Evolutionary conservation across 306 rosid genomes (phyloP).

Genomic region (Abrus pulchellus): DNA sequence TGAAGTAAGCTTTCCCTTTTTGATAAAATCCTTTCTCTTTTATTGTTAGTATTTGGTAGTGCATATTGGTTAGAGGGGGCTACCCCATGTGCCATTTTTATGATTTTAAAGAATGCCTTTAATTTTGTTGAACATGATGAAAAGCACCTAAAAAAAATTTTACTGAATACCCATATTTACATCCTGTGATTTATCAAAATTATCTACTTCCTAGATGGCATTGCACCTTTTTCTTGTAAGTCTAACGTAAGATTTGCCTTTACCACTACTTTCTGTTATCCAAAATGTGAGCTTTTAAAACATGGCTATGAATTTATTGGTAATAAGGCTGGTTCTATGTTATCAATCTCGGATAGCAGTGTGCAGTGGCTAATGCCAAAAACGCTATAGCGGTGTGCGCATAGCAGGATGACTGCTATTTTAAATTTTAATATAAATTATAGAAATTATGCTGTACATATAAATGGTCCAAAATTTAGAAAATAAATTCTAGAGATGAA

Average conservation of each 20-base stretch:
- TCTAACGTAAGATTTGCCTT: conserved; percentile 1
- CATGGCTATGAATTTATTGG: conserved; percentile 6
- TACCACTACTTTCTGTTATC: conserved; percentile 7
- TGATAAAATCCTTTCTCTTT: conserved; percentile 11
- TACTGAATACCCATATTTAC: conserved; percentile 16
- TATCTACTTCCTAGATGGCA: conserved; percentile 21
- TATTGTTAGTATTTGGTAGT: not conserved
- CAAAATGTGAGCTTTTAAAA: conserved; percentile 19
- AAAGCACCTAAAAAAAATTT: not conserved
- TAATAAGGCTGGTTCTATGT: not conserved
- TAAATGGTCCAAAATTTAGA: too few relatives aligned
- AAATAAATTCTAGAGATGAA: too few relatives aligned
- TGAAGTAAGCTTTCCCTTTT: conserved; percentile 65
- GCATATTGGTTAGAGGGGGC: conserved; percentile 39
- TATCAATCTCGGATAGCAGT: too few relatives aligned
- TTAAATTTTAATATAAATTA: too few relatives aligned
- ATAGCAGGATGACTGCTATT: too few relatives aligned
- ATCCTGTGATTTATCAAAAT: conserved; percentile 20
- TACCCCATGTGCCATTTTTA: not conserved
- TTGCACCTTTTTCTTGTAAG: conserved; percentile 13
- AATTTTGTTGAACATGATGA: conserved; percentile 22
- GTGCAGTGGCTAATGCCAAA: too few relatives aligned
- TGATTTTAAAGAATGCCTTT: conserved; percentile 6
- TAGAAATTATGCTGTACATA: too few relatives aligned
- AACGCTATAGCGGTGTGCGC: too few relatives aligned